phyloP scores from a whole-genome alignment of 495 filamentous ascomycete genomes.

The Aspergillus wentii region DNA sequence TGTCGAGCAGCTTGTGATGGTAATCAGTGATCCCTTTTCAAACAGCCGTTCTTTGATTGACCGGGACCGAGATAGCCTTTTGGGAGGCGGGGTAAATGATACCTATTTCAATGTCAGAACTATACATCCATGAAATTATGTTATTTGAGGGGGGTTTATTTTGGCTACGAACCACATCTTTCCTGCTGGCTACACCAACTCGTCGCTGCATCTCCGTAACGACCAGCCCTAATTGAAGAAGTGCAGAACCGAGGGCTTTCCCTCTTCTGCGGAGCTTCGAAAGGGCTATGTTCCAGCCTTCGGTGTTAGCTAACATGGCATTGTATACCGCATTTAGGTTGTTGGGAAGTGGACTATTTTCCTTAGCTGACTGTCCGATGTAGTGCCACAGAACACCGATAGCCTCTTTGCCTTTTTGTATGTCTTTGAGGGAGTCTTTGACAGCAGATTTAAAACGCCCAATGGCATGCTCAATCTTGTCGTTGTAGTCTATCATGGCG shows the following conservation, averaged over 20 bases:
- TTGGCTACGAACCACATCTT: conserved; percentile 47
- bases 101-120: conserved; percentile 12
- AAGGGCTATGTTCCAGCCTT: conserved; percentile 78
- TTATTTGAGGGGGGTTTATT: too few relatives aligned
- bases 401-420: conserved; percentile 70
- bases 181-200: conserved; percentile 67
- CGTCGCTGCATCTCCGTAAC: conserved; percentile 74
- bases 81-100: conserved; percentile 15
- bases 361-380: conserved; percentile 55
- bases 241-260: conserved; percentile 50
- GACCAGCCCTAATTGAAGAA: conserved; percentile 60
- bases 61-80: conserved; percentile 9
- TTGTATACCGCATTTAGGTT: conserved; percentile 61
- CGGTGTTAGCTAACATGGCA: conserved; percentile 77
- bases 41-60: conserved; percentile 22
- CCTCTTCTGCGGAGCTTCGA: conserved; percentile 64
- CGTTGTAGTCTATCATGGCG: conserved; percentile 80
- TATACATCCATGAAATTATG: not conserved
- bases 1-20: not conserved
- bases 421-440: conserved; percentile 70
- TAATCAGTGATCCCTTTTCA: conserved; percentile 10
- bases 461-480: conserved; percentile 86
- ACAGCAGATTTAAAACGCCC: conserved; percentile 69
- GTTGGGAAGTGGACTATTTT: conserved; percentile 41
- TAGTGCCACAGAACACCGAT: conserved; percentile 75